Base-by-base conservation (phyloP, 2,329 filamentous ascomycete genomes). In the Fusarium poae region DNA sequence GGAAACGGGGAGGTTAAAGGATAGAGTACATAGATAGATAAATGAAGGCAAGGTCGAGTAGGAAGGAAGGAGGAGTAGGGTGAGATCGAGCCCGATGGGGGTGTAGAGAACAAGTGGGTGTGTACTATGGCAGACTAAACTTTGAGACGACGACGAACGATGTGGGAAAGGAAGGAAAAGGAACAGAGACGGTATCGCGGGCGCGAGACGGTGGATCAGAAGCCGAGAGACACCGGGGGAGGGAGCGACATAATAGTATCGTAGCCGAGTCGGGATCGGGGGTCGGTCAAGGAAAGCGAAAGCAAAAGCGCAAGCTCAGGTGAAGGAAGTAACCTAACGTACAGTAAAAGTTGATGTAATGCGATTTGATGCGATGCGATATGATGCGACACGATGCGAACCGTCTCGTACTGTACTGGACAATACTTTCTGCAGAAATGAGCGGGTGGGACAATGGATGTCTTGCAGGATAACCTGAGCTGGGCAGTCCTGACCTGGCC, bases 261-360 rank as follows among this genome's bases (percentile, higher is more conserved):
- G 65, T 57, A 49, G 70, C 59, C 64, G 69, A 71, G 57, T 71
- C 63, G 65, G 62, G 55, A 62, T 57, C 61, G 62, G 65, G 61
- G 61, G 58, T 58, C 65, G 65, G 60, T 61, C 58, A 65, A 42
- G 34, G 34, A 37, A 39, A 34, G 32, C 16, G 27, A 27, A 27
- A 27, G 27, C 27, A 25, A 25, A 25, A 25, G 25, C 25, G 7
- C 5, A 27, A 27, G 27, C 27, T 6, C 27, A 27, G 27, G 27
- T 27, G 27, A 27, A 8, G 27, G 27, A 27, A 27, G 27, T 27
- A 27, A 27, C 27, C 27, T 8, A 27, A 60, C 40, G 30, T 62
- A 62, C 46, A 40, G 48, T 62, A 53, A 59, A 59, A 43, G 55
- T 60, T 27, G 29, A 54, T 54, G 40, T 23, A 15, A 54, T 54